A percentile compares a stretch with the other conserved stretches of the same genome.
phyloP scores from a whole-genome alignment of 768 basidiomycete species.

The Psilocybe sp. region DNA sequence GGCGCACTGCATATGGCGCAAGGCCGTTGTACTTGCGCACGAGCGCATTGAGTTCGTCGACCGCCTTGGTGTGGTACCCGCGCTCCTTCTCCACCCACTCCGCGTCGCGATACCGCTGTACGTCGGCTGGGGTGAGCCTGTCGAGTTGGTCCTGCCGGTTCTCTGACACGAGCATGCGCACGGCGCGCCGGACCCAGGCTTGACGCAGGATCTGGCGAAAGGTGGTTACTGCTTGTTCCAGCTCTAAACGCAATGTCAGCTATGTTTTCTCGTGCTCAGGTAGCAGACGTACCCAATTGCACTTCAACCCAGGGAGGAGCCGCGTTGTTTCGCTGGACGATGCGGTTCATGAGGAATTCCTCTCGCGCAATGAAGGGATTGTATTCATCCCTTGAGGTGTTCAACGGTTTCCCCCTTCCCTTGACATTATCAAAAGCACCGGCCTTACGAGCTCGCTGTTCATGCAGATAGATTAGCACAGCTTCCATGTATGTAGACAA shows the following conservation, averaged over 20 bases:
- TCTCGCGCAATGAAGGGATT: slow-evolving; percentile 67
- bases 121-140: slow-evolving; percentile 29
- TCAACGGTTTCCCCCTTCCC: slow-evolving; percentile 52
- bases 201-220: slow-evolving; percentile 66
- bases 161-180: slow-evolving; percentile 55
- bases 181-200: slow-evolving; percentile 74
- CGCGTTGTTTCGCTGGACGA: slow-evolving; percentile 78
- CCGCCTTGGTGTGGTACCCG: slow-evolving; percentile 64
- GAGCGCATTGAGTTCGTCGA: slow-evolving; percentile 70
- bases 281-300: slow-evolving; percentile 48
- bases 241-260: slow-evolving; percentile 38
- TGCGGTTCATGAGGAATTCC: slow-evolving; percentile 84
- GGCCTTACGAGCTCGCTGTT: slow-evolving; percentile 59
- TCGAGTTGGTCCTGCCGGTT: slow-evolving; percentile 37
- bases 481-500: neutral
- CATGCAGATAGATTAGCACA: neutral
- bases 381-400: slow-evolving; percentile 34
- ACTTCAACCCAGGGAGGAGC: slow-evolving; percentile 86
- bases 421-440: slow-evolving; percentile 73
- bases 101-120: slow-evolving; percentile 50
- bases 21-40: slow-evolving; percentile 79
- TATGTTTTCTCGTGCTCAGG: neutral
- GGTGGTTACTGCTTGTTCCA: slow-evolving; percentile 56
- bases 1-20: slow-evolving; percentile 76
- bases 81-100: slow-evolving; percentile 71